Conservation (phyloP, 305 asterid species). For the Solanum hybrid region DNA sequence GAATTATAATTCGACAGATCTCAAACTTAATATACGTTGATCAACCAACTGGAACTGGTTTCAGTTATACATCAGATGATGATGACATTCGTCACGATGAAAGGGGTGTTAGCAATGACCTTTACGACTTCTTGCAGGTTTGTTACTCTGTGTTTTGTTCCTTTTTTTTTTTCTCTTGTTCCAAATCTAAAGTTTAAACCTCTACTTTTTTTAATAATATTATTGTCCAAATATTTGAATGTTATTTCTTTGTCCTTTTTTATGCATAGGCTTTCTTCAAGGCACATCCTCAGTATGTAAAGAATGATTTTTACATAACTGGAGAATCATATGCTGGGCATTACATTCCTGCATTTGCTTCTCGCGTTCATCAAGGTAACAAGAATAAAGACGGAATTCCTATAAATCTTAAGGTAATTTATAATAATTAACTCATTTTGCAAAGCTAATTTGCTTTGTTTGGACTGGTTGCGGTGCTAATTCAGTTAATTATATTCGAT, state of each 20-base stretch:
- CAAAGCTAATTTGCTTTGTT: neutral
- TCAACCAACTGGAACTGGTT: conserved; percentile 39
- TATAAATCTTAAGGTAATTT: conserved; percentile 5
- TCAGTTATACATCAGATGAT: conserved; percentile 18
- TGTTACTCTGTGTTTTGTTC: neutral
- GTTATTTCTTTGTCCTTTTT: neutral
- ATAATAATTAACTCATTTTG: neutral
- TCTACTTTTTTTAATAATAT: neutral
- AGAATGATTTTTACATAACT: conserved; percentile 5
- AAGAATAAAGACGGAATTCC: neutral
- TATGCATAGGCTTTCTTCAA: conserved; percentile 1
- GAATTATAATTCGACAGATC: conserved; percentile 5
- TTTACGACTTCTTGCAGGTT: conserved; percentile 34
- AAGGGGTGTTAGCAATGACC: conserved; percentile 25
- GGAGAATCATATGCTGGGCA: conserved; percentile 15
- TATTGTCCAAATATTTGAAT: neutral
- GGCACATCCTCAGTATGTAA: conserved; percentile 3
- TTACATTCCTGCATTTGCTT: conserved; percentile 12
- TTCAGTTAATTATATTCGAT: neutral
- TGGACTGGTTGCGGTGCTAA: neutral
- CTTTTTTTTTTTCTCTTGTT: neutral
- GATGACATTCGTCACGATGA: conserved; percentile 24
- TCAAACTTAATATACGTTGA: conserved; percentile 30
- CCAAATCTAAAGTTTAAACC: neutral
- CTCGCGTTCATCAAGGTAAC: conserved; percentile 9